These are phyloP conservation scores for Chalaropsis thielavioides DNA, from an alignment of 2,329 filamentous ascomycete genomes.

Conservation along the genomic window DNA sequence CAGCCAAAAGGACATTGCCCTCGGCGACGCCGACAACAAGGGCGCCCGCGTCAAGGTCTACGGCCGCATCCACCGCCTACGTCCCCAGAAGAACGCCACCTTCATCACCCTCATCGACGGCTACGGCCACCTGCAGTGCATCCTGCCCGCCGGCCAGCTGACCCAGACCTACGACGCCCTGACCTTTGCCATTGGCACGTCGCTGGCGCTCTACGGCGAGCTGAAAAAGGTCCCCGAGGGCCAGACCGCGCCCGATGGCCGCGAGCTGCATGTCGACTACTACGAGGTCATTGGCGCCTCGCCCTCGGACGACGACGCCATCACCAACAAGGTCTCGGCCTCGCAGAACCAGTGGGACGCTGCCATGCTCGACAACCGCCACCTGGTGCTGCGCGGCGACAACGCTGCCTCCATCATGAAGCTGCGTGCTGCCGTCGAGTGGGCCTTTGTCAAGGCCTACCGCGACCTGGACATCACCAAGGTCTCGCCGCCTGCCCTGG, in stretches of 20 bases:
- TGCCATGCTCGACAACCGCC: conserved; percentile 60
- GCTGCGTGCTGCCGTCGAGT: conserved; percentile 66
- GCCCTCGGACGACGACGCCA: conserved; percentile 75
- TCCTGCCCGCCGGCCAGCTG: conserved; percentile 60
- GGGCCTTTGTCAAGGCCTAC: conserved; percentile 66
- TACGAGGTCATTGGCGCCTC: conserved; percentile 68
- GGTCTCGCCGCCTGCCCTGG: conserved; percentile 77
- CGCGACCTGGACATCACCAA: conserved; percentile 64
- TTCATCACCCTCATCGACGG: conserved; percentile 81
- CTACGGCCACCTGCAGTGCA: conserved; percentile 64
- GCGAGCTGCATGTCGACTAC: conserved; percentile 83
- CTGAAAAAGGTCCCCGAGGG: conserved; percentile 67
- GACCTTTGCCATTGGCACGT: conserved; percentile 75
- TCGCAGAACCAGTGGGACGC: conserved; percentile 42
- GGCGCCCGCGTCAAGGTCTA: conserved; percentile 66
- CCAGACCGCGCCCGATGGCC: conserved; percentile 64
- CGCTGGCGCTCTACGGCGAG: conserved; percentile 69
- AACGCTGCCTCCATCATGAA: conserved; percentile 74
- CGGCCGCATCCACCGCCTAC: conserved; percentile 69
- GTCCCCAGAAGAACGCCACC: conserved; percentile 68
- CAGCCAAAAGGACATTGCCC: conserved; percentile 49
- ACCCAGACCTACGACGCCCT: conserved; percentile 86
- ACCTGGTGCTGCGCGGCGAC: conserved; percentile 75
- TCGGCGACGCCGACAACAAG: conserved; percentile 42
- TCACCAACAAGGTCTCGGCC: conserved; percentile 57